These are phyloP conservation scores for Lactarius sp. DNA, from an alignment of 768 basidiomycete species.

Conservation along the genomic window DNA sequence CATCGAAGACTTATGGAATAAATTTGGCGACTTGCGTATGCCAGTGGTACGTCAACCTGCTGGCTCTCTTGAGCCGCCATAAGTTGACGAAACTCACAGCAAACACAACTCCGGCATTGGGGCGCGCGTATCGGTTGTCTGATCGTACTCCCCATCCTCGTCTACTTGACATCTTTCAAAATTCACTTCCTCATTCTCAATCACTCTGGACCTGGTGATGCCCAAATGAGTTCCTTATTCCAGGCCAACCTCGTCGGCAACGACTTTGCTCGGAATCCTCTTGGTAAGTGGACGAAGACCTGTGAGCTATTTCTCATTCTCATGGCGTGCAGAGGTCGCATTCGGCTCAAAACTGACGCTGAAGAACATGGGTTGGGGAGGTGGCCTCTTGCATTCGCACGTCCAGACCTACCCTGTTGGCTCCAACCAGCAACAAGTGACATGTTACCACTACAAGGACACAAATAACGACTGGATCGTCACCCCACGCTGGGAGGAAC, in stretches of 20 bases:
- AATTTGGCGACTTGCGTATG: slow-evolving; percentile 95
- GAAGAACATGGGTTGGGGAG: slow-evolving; percentile 98
- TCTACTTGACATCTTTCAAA: slow-evolving; percentile 95
- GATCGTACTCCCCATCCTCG: slow-evolving; percentile 83
- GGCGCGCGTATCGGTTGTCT: slow-evolving; percentile 77
- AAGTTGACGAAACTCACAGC: slow-evolving; percentile 40
- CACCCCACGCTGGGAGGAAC: slow-evolving; percentile 76
- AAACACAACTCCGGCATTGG: slow-evolving; percentile 89
- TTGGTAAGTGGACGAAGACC: slow-evolving; percentile 46
- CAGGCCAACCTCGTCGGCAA: slow-evolving; percentile 95
- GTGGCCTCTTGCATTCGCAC: slow-evolving; percentile 94
- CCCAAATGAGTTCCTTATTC: slow-evolving; percentile 98
- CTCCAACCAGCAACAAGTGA: slow-evolving; percentile 92
- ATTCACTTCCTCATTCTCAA: slow-evolving; percentile 93
- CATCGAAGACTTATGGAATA: slow-evolving; percentile 96
- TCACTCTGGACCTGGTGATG: slow-evolving; percentile 92
- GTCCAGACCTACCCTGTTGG: slow-evolving; percentile 92
- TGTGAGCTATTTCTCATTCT: background rate
- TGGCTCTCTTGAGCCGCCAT: background rate
- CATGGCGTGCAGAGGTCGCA: slow-evolving; percentile 59
- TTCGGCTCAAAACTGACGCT: slow-evolving; percentile 87
- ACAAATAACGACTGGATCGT: slow-evolving; percentile 91
- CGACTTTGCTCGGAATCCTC: slow-evolving; percentile 86
- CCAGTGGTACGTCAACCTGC: slow-evolving; percentile 54
- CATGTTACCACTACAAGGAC: slow-evolving; percentile 99